phyloP scores from a whole-genome alignment of 2,329 filamentous ascomycete species.

The Talaromyces sp. region DNA sequence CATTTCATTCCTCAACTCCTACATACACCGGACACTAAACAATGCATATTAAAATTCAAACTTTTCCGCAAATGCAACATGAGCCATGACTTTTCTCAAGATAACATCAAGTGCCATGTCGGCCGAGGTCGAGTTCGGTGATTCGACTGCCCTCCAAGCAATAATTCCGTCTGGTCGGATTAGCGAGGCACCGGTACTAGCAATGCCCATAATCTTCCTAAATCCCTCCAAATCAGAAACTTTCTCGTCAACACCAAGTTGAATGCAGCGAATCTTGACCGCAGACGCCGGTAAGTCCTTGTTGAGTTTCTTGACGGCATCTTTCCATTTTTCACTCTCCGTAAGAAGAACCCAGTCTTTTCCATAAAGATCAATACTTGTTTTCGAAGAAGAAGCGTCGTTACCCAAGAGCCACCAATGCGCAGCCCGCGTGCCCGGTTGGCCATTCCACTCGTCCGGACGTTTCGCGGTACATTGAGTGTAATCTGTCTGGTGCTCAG shows the following conservation, averaged over 20 bases:
- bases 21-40: too few species aligned
- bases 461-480: constrained; percentile 16
- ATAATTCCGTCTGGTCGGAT: constrained; percentile 35
- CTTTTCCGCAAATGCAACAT: too few species aligned
- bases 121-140: constrained; percentile 16
- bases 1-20: too few species aligned
- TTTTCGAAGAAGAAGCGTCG: constrained; percentile 19
- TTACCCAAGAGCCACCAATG: constrained; percentile 31
- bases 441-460: constrained; percentile 23
- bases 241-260: constrained; percentile 15
- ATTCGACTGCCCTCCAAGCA: constrained; percentile 25
- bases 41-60: too few species aligned
- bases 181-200: constrained; percentile 25
- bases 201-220: constrained; percentile 24
- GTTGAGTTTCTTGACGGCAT: constrained; percentile 14
- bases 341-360: constrained; percentile 26
- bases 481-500: neutral
- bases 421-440: constrained; percentile 29
- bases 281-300: constrained; percentile 3
- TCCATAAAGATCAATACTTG: constrained; percentile 28
- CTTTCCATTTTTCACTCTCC: constrained; percentile 11
- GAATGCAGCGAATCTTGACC: constrained; percentile 12
- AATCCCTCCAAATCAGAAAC: constrained; percentile 14
- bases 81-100: too few species aligned
- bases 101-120: too few species aligned